Evolutionary conservation across 495 filamentous ascomycete species (phyloP), one percentile per base, ranked within the genome.

Genomic region (Clohesyomyces aquaticus): DNA sequence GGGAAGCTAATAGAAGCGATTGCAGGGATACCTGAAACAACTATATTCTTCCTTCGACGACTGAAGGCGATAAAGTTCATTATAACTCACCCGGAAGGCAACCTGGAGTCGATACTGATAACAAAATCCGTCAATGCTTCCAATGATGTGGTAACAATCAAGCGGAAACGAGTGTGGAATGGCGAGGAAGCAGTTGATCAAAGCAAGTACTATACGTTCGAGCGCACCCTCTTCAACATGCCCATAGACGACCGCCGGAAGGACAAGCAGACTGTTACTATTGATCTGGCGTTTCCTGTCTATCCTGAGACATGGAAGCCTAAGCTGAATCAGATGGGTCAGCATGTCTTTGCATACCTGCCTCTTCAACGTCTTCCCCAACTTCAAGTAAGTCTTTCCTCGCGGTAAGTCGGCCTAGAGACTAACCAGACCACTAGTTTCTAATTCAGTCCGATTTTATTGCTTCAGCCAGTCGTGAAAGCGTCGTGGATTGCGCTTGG

Each of bases 371-470:
- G 59, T 3, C 1, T 61, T 10, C 28, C 47, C 19, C 59, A 54
- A 35, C 2, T 61, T 2, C 48, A 42, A 18, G 59, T 61, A 46
- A 61, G 59, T 42, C n/a, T n/a, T n/a, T n/a, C n/a, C n/a, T n/a
- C n/a, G n/a, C n/a, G n/a, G n/a, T n/a, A n/a, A n/a, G n/a, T n/a
- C n/a, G n/a, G n/a, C n/a, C n/a, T n/a, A n/a, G 18, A 47, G n/a
- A 35, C 16, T 47, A 25, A 27, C 6, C 10, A 16, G 12, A 11
- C 45, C 2, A 14, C 2, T 22, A 65, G 61, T 58, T 65, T 32
- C 18, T 57, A 4, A 59, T 65, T n/a, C 61, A 58, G 27, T 58
- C 61, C 19, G 54, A 59, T 42, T 65, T 65, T 45, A 65, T 42
- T 22, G 59, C 52, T 1, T 27, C 61, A 12, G 54, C 42, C 8